phyloP scores from a whole-genome alignment of 2,329 filamentous ascomycete genomes.

The Zymoseptoria pseudotritici region DNA sequence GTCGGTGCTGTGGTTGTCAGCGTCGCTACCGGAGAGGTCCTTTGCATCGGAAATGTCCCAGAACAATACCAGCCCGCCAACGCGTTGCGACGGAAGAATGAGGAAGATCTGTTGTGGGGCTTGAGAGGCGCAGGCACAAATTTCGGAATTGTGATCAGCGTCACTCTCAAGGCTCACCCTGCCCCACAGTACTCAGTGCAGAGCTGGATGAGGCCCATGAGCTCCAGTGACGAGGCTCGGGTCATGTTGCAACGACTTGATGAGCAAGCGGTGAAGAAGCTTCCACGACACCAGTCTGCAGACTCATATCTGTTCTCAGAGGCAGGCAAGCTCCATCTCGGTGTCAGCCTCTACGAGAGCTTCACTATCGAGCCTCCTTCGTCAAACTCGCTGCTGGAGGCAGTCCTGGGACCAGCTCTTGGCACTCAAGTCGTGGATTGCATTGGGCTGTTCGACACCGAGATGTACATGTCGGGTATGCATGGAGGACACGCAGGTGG shows the following conservation, averaged over 20 bases:
- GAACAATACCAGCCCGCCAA: conserved; percentile 34
- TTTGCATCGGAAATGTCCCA: conserved; percentile 49
- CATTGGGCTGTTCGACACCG: conserved; percentile 48
- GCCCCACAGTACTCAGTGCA: conserved; percentile 35
- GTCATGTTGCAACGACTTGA: conserved; percentile 37
- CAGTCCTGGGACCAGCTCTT: conserved; percentile 27
- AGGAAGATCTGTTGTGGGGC: conserved; percentile 50
- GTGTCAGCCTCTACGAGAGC: conserved; percentile 45
- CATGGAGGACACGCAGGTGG: conserved; percentile 51
- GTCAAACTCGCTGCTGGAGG: conserved; percentile 11
- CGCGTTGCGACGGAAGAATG: conserved; percentile 40
- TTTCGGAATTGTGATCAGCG: conserved; percentile 50
- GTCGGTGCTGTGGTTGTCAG: conserved; percentile 54
- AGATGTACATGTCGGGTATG: conserved; percentile 56
- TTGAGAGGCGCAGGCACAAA: conserved; percentile 54
- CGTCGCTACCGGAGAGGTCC: conserved; percentile 40
- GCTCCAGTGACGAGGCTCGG: conserved; percentile 26
- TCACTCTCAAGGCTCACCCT: conserved; percentile 43
- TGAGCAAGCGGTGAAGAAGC: conserved; percentile 31
- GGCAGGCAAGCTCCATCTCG: conserved; percentile 40
- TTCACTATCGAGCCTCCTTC: conserved; percentile 6
- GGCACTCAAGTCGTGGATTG: conserved; percentile 37
- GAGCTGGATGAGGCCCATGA: conserved; percentile 27
- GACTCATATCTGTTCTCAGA: conserved; percentile 53
- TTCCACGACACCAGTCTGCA: conserved; percentile 41